Evolutionary conservation across 805 yeast genomes (phyloP).

Genomic region (Ogataea ganodermae): DNA sequence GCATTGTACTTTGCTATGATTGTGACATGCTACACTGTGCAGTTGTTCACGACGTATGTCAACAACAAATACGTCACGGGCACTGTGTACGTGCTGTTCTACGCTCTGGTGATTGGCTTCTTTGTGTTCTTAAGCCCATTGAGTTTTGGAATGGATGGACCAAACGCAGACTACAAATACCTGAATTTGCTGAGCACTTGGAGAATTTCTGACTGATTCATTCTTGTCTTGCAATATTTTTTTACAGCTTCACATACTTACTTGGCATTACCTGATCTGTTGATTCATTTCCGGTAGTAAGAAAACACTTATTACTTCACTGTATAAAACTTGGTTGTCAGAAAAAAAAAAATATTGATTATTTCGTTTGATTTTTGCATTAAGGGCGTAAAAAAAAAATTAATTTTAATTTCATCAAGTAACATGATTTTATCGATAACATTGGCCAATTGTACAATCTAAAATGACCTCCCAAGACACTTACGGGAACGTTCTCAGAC

Average conservation of each 20-base stretch:
- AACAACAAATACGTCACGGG: constrained; percentile 29
- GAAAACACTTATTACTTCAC: neutral
- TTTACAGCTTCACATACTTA: neutral
- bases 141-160: constrained; percentile 78
- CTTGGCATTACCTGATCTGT: neutral
- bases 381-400: too few relatives aligned
- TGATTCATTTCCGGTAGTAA: too few relatives aligned
- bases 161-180: constrained; percentile 46
- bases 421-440: too few relatives aligned
- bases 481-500: constrained; percentile 33
- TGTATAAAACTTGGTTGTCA: too few relatives aligned
- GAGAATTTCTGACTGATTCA: constrained; percentile 38
- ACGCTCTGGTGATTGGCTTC: constrained; percentile 53
- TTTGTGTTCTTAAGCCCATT: constrained; percentile 67
- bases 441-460: too few relatives aligned
- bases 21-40: constrained; percentile 64
- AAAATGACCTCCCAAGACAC: constrained; percentile 28
- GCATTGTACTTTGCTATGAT: constrained; percentile 92
- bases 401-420: too few relatives aligned
- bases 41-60: constrained; percentile 32
- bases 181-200: constrained; percentile 59
- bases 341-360: too few relatives aligned
- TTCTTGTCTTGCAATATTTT: neutral
- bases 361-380: too few relatives aligned
- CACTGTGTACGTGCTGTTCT: constrained; percentile 46